A percentile compares a stretch with the other conserved stretches of the same genome.
Conservation (phyloP, 768 basidiomycete species). For the Agaricus blazei region DNA sequence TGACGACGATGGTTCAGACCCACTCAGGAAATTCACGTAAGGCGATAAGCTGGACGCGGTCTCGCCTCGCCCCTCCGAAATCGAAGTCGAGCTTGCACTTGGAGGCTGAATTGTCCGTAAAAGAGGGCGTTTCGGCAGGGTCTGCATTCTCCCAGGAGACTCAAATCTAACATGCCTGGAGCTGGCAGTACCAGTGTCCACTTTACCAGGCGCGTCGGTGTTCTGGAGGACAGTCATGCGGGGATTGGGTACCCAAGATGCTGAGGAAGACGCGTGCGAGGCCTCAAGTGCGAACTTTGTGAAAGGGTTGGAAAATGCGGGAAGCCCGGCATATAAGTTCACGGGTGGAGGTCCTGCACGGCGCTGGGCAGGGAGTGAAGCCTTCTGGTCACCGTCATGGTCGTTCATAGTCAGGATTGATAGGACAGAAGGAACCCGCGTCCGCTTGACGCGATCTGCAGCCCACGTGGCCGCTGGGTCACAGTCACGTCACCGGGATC, state of each 20-base stretch:
- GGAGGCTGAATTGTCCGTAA: neutral
- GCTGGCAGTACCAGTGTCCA: neutral
- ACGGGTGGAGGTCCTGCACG: neutral
- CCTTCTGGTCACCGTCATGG: neutral
- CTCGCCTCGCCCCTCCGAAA: neutral
- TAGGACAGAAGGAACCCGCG: too few species aligned
- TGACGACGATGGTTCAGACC: neutral
- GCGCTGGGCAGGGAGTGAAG: neutral
- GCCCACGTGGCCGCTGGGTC: too few species aligned
- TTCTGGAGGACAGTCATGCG: too few species aligned
- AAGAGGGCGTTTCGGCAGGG: neutral
- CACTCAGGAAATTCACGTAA: neutral
- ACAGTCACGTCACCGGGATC: too few species aligned
- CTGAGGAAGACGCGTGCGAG: neutral
- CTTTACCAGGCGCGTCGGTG: too few species aligned
- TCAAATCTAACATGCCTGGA: neutral
- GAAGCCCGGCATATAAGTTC: neutral
- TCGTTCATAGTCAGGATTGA: slow-evolving; percentile 2
- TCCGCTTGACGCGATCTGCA: too few species aligned
- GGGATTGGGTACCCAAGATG: too few species aligned
- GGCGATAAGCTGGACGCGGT: neutral
- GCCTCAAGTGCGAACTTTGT: neutral
- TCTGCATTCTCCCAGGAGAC: neutral
- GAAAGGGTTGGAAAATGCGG: slow-evolving; percentile 1
- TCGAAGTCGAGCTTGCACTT: neutral